Evolutionary conservation across 129 eudicot genomes (phyloP), one percentile per base, ranked within the genome.

Genomic region (Chrysanthemum makinoi): DNA sequence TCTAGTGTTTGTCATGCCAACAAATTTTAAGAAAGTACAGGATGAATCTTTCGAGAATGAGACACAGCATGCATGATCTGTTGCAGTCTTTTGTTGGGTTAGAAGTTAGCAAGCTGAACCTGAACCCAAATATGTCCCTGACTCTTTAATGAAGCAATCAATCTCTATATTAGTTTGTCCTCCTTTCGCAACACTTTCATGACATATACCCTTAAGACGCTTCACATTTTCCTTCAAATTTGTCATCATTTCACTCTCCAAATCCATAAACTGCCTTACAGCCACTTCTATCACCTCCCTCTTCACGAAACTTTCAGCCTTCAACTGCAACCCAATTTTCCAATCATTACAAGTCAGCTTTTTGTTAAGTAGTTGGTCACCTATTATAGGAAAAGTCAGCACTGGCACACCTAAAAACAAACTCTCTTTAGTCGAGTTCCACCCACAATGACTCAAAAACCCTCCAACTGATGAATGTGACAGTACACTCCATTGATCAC

Each of bases 201-300:
- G 19, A 24, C 72, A 28, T 2, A 62, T 44, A 17, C 71, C 54
- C 54, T 53, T 1, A 0, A 83, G 2, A 14, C 44, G 56, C 19
- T 66, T 77, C 56, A 13, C 81, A 2, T 13, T 63, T 39, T 16
- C 49, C 70, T 33, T 49, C 77, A 72, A 71, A 7, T 75, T 72
- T 79, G 75, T 75, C 65, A 81, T 75, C 66, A 75, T 82, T 14
- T 7, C 59, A 13, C 46, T 72, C 22, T 63, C 55, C 61, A 28
- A 64, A 68, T 81, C 75, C 84, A 85, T 84, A 50, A 84, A 84
- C 70, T 55, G n/a, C 54, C 62, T 19, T 46, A 84, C 81, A 24
- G 54, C 30, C 51, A 33, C 79, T 4, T 10, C 66, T 11, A 81
- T 64, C 44, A 69, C 54, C 17, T n/a, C 79, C 61, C 58, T 68